Evolutionary conservation across 2,329 filamentous ascomycete species (phyloP), one percentile per base, ranked within the genome.

Genomic region (Aspergillus sclerotialis): DNA sequence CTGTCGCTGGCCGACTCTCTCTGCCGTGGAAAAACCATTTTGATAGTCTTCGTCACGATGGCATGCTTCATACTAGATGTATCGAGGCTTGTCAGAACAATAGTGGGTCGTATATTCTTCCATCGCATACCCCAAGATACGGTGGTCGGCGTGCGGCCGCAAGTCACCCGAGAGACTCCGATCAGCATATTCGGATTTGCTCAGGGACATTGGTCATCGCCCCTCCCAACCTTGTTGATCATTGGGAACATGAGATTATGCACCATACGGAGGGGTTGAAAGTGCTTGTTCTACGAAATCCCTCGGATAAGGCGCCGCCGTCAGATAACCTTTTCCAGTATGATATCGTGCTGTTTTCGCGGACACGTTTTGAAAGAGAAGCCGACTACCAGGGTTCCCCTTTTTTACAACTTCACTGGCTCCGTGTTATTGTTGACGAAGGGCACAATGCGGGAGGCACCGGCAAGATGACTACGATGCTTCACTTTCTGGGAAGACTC

Each of bases 401-500:
- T 0, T 60, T 95, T 12, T 77, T 78, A 25, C 61, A 75, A 6
- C 60, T 95, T 3, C 87, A 86, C 47, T 94, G 90, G 73, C 81
- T 94, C 49, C 75, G 90, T 2, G 80, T 93, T 30, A 89, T 96
- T 29, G 82, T 94, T 12, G 90, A 96, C 44, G 90, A 95, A 68
- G 90, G 90, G 0, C 88, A 95, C 55, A 83, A 76, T 39, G 80
- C 94, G 38, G 85, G 86, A 0, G 82, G 84, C 24, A 75, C 75
- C 5, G 65, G 67, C 7, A 68, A 67, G 33, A 76, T 70, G 45
- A 86, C 78, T 1, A 73, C 68, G 29, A 73, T 76, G 19, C 67
- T 75, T 4, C 55, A 70, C 11, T 65, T 80, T 7, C 63, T 77
- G 4, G 62, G 72, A 23, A 63, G 69, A 32, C 66, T 80, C 15